Base-by-base conservation (phyloP, 2,329 filamentous ascomycete species). In the Nemania diffusa region DNA sequence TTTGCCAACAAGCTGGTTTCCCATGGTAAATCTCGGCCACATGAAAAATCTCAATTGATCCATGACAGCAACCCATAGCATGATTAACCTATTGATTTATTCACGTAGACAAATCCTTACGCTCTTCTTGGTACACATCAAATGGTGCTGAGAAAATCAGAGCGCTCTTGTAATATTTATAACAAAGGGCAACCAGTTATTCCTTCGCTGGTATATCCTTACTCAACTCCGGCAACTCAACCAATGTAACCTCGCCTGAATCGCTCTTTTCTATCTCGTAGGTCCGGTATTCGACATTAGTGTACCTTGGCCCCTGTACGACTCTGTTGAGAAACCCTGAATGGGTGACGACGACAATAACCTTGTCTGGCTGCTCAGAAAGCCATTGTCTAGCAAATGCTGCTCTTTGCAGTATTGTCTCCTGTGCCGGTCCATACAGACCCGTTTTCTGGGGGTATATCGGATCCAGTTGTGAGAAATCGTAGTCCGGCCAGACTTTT, bases 11-110 rank as follows among this genome's bases (percentile, higher is more conserved):
- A 75, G 73, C 74, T 70, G 76, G 70, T 64, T 76, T 78, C 76
- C 77, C 52, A 78, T 78, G 77, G 77, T 78, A 76, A 69, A 73
- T 75, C 65, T 73, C 74, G 77, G 77, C 76, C 64, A 78, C 76
- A 78, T 76, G 15, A 57, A 64, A 62, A 46, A 32, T 40, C 42
- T 62, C 4, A 50, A 6, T 26, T 53, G 27, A 53, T 44, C 22
- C 3, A 29, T 56, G 20, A 42, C 1, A n/a, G 22, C 6, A 42
- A 29, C 9, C 22, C 20, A 7, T 37, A 40, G 5, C 15, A 50
- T 11, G 22, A 17, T 63, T 48, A 22, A 29, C n/a, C 20, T 8
- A 20, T 15, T 44, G 20, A 13, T n/a, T 44, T 20, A 20, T 44
- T 44, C 17, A 44, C 15, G n/a, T 20, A 44, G 40, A n/a, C 17